A percentile compares a stretch with the other conserved stretches of the same genome.
Conservation (phyloP, 2,329 filamentous ascomycete genomes). For the Pyrenochaeta sp. region DNA sequence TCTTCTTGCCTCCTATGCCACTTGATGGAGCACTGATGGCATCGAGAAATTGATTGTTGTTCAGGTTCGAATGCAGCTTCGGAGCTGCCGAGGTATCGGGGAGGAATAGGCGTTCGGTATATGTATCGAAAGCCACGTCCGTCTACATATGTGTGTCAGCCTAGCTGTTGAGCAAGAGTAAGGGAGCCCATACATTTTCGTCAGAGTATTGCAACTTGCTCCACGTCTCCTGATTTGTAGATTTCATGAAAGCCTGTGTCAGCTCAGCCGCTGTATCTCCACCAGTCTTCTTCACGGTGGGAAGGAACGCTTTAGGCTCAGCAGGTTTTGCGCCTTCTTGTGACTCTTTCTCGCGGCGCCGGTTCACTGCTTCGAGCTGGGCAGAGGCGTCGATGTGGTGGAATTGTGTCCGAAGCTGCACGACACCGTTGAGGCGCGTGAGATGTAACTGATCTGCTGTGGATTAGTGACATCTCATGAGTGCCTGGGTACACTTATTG, state of each 20-base stretch:
- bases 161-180: not conserved
- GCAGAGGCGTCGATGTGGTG: slow-evolving; percentile 88
- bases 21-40: slow-evolving; percentile 64
- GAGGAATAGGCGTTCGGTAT: slow-evolving; percentile 75
- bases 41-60: slow-evolving; percentile 68
- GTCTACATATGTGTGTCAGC: slow-evolving; percentile 50
- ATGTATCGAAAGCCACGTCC: slow-evolving; percentile 77
- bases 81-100: slow-evolving; percentile 52
- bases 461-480: slow-evolving; percentile 11
- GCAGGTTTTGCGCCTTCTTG: slow-evolving; percentile 53
- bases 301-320: slow-evolving; percentile 80
- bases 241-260: slow-evolving; percentile 78
- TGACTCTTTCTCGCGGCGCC: slow-evolving; percentile 56
- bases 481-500: slow-evolving; percentile 18
- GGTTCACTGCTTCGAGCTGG: slow-evolving; percentile 70
- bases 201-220: slow-evolving; percentile 79
- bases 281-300: slow-evolving; percentile 81
- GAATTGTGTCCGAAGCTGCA: slow-evolving; percentile 89
- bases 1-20: slow-evolving; percentile 51
- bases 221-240: slow-evolving; percentile 86
- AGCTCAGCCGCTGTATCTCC: slow-evolving; percentile 72
- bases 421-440: slow-evolving; percentile 81
- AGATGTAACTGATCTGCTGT: slow-evolving; percentile 80
- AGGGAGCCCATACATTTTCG: slow-evolving; percentile 67
- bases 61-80: slow-evolving; percentile 63